Evolutionary conservation across 352 stramenopile species (phyloP).

Genomic region (Globisporangium middletonii): DNA sequence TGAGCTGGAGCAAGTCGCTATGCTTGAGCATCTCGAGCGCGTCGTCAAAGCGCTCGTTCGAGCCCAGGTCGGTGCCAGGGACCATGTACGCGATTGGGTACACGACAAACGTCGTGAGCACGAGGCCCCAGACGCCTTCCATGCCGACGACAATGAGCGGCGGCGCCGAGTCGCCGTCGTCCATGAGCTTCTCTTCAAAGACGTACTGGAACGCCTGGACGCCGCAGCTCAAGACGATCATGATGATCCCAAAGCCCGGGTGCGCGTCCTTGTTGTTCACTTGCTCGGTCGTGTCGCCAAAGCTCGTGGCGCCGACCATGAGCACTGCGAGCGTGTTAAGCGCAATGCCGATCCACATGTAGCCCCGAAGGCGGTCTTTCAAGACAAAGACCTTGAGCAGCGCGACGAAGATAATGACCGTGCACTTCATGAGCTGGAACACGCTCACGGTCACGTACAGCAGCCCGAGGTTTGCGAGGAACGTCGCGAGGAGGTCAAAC

Average conservation of each 20-base stretch:
- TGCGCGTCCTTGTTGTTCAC: conserved; percentile 59
- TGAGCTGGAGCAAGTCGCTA: conserved; percentile 47
- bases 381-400: conserved; percentile 95
- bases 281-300: conserved; percentile 72
- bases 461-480: conserved; percentile 93
- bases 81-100: conserved; percentile 92
- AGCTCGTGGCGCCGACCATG: conserved; percentile 92
- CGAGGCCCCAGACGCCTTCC: conserved; percentile 94
- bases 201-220: conserved; percentile 96
- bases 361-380: conserved; percentile 83
- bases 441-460: conserved; percentile 89
- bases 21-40: conserved; percentile 67
- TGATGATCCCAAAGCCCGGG: conserved; percentile 87
- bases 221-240: conserved; percentile 93
- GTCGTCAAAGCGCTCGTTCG: conserved; percentile 90
- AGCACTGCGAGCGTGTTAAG: conserved; percentile 93
- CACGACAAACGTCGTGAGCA: conserved; percentile 91
- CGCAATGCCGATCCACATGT: conserved; percentile 96
- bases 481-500: conserved; percentile 92
- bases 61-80: conserved; percentile 91
- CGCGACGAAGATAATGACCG: conserved; percentile 96
- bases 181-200: conserved; percentile 98
- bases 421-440: conserved; percentile 88
- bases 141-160: conserved; percentile 93
- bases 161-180: conserved; percentile 88